Conservation (phyloP, 495 filamentous ascomycete species). For the Tuber brumale region DNA sequence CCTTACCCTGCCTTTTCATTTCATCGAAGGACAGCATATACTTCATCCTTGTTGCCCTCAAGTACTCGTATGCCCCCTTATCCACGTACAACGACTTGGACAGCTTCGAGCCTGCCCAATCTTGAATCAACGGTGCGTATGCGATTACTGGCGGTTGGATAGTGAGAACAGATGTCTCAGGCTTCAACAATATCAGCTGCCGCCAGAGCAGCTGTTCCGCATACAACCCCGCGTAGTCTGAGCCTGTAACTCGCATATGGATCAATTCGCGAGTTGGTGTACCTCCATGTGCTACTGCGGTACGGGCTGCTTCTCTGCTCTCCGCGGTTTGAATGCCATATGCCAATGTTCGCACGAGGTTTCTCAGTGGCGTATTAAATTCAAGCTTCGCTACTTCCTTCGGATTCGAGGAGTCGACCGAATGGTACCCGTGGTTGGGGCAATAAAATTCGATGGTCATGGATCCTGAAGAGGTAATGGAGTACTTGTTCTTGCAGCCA, state of each 20-base stretch:
- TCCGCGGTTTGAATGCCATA: constrained; percentile 6
- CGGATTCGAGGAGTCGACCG: constrained; percentile 15
- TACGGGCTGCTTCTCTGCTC: neutral
- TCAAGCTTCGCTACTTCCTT: constrained; percentile 32
- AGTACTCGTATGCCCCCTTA: constrained; percentile 34
- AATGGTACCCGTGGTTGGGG: constrained; percentile 25
- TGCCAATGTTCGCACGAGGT: constrained; percentile 22
- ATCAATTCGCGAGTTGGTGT: constrained; percentile 6
- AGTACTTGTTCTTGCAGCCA: constrained; percentile 32
- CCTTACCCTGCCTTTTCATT: constrained; percentile 2
- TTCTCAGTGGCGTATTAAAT: constrained; percentile 39
- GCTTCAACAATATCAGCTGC: constrained; percentile 2
- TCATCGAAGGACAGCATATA: constrained; percentile 1
- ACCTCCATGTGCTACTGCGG: neutral
- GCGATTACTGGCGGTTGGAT: constrained; percentile 12
- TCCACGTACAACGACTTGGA: constrained; percentile 42
- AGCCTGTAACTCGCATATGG: constrained; percentile 38
- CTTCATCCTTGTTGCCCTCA: neutral
- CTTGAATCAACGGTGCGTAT: constrained; percentile 41
- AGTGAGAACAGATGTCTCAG: constrained; percentile 19
- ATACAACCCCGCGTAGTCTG: constrained; percentile 42
- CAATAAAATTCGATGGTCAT: constrained; percentile 29
- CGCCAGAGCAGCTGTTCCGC: constrained; percentile 38
- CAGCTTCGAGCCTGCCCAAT: constrained; percentile 43
- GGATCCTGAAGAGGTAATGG: neutral